These are phyloP conservation scores for Penicillium herquei DNA, from an alignment of 495 filamentous ascomycete species.

Conservation along the genomic window DNA sequence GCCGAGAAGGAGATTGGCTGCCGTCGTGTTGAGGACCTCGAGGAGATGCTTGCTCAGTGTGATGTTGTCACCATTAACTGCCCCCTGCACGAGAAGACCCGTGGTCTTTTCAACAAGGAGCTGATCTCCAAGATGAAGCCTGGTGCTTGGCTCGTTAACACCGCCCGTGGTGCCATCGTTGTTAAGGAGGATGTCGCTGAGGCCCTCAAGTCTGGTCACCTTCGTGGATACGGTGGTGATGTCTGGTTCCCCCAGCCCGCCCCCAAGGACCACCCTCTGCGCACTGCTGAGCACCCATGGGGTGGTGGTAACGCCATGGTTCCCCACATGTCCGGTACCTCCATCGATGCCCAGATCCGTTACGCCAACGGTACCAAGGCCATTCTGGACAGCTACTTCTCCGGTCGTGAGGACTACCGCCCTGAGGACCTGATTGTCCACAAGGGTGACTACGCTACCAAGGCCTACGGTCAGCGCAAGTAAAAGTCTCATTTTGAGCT, in stretches of 20 bases:
- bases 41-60: constrained; percentile 94
- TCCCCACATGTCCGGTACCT: constrained; percentile 97
- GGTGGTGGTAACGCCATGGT: constrained; percentile 98
- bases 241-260: constrained; percentile 95
- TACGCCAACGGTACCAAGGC: constrained; percentile 87
- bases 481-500: constrained; percentile 38
- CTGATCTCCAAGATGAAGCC: constrained; percentile 99
- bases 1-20: constrained; percentile 95
- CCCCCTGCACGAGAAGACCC: constrained; percentile 96
- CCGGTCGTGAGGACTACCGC: constrained; percentile 80
- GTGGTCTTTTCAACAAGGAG: constrained; percentile 98
- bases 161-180: constrained; percentile 96
- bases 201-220: constrained; percentile 87
- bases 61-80: constrained; percentile 99
- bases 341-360: constrained; percentile 93
- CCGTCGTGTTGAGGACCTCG: constrained; percentile 79
- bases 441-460: constrained; percentile 91
- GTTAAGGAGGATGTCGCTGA: constrained; percentile 99
- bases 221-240: constrained; percentile 95
- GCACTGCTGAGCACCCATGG: constrained; percentile 89
- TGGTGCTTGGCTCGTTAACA: constrained; percentile 96
- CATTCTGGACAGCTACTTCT: constrained; percentile 89
- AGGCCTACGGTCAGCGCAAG: constrained; percentile 84
- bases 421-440: constrained; percentile 90
- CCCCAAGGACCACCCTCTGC: constrained; percentile 90